Base-by-base conservation (phyloP, 2,329 filamentous ascomycete species). In the Diplodia mutila region DNA sequence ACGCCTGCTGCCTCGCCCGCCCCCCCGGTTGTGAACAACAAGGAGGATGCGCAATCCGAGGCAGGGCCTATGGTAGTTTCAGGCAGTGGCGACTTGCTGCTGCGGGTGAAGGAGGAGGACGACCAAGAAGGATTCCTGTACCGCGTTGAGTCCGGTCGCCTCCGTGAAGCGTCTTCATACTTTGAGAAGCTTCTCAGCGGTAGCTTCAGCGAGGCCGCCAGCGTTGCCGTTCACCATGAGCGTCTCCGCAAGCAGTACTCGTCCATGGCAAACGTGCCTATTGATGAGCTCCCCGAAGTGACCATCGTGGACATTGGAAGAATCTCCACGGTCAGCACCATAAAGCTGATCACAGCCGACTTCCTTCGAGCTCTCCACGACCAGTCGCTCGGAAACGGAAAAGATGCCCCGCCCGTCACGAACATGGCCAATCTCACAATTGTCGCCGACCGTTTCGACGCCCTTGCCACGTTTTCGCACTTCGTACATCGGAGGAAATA, bases 371-470 rank as follows among this genome's bases (percentile, higher is more conserved):
- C 91, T 21, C 80, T 92, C 21, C 91, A 93, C 74, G 84, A 84
- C 25, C 79, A 80, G 57, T 84, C 86, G 46, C 77, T 82, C 46
- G 78, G 70, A 11, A 61, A 48, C 25, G 39, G 57, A 21, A 78
- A 75, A 5, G 63, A 76, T 1, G 77, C 74, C 1, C 81, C 85
- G 23, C 85, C 85, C 18, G 84, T 91, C 70, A 79, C 85, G 7
- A 90, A 90, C 70, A 81, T 91, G 12, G 86, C 88, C 16, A 90
- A 89, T 1, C 80, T 93, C 49, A 87, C 89, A 49, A 85, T 92
- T 63, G 85, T 92, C 67, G 90, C 90, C 11, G 91, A 93, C 76
- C 86, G 90, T 53, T 93, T 92, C 77, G 89, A 90, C 78, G 90
- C 89, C 69, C 78, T 87, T 1, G 76, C 81, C 2, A 75, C 82